phyloP scores from a whole-genome alignment of 2,329 filamentous ascomycete species.

The Aspergillus unguis region DNA sequence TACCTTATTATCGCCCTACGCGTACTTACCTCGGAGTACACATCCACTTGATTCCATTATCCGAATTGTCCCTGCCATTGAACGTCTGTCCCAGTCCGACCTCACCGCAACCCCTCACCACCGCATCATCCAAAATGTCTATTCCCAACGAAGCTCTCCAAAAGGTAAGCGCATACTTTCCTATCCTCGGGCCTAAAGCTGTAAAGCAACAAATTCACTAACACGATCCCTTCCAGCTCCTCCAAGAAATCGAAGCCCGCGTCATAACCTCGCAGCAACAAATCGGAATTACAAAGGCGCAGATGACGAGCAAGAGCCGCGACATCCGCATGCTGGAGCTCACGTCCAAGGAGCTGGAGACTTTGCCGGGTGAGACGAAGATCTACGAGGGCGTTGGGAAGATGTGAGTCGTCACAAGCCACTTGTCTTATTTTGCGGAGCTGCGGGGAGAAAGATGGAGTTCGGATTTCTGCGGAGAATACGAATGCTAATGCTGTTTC shows the following conservation, averaged over 20 bases:
- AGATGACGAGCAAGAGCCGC: constrained; percentile 80
- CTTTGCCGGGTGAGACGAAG: constrained; percentile 69
- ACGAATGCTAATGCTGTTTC: background rate
- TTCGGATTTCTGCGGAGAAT: background rate
- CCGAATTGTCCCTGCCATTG: background rate
- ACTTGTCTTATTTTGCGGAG: background rate
- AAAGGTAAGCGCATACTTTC: constrained; percentile 59
- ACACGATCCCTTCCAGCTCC: constrained; percentile 56
- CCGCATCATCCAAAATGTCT: constrained; percentile 61
- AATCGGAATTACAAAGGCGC: constrained; percentile 77
- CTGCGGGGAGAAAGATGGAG: background rate
- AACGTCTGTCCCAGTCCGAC: background rate
- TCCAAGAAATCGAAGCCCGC: constrained; percentile 91
- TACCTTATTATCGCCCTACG: background rate
- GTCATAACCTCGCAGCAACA: constrained; percentile 87
- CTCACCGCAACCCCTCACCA: constrained; percentile 5
- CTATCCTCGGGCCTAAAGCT: background rate
- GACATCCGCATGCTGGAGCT: constrained; percentile 86
- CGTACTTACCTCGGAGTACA: background rate
- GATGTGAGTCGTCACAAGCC: constrained; percentile 63
- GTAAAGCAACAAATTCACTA: background rate
- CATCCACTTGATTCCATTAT: background rate
- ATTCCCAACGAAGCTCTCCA: constrained; percentile 91
- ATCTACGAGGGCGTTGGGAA: constrained; percentile 96
- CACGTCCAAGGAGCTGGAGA: constrained; percentile 77